Conservation (phyloP, 306 rosid genomes). For the Pueraria montana region DNA sequence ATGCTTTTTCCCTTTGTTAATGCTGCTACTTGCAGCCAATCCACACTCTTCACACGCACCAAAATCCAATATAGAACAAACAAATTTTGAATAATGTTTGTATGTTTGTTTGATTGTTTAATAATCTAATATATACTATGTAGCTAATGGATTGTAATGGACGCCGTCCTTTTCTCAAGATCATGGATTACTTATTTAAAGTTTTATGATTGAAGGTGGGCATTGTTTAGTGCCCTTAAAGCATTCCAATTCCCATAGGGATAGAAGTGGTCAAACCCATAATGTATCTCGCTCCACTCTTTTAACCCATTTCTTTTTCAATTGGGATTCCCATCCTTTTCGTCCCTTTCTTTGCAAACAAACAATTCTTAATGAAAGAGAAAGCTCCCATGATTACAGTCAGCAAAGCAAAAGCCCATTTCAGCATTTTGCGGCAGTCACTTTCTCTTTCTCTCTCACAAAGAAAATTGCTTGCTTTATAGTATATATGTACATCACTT, state of each 20-base stretch:
- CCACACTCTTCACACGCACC: constrained; percentile 40
- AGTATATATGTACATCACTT: constrained; percentile 17
- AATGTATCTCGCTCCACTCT: constrained; percentile 49
- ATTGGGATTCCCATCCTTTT: constrained; percentile 75
- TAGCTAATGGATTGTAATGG: constrained; percentile 42
- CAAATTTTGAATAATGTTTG: constrained; percentile 46
- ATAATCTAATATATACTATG: not conserved
- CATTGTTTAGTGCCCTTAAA: constrained; percentile 58
- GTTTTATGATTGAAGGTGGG: constrained; percentile 40
- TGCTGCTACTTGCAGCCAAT: constrained; percentile 58
- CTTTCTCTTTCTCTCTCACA: constrained; percentile 23
- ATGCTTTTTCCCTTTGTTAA: constrained; percentile 47
- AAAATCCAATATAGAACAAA: constrained; percentile 50
- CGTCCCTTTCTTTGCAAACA: constrained; percentile 58
- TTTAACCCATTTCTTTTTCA: constrained; percentile 54
- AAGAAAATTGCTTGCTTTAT: not conserved
- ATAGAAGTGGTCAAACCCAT: constrained; percentile 69
- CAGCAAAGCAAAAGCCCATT: constrained; percentile 65
- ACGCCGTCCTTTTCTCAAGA: constrained; percentile 48
- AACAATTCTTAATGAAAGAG: constrained; percentile 56
- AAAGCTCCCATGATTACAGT: constrained; percentile 55
- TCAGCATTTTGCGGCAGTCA: constrained; percentile 63
- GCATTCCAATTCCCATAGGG: constrained; percentile 48
- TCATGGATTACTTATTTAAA: constrained; percentile 39
- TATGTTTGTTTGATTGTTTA: constrained; percentile 38